phyloP scores from a whole-genome alignment of 1,284 basidiomycete genomes.

The Cutaneotrichosporon sp. region DNA sequence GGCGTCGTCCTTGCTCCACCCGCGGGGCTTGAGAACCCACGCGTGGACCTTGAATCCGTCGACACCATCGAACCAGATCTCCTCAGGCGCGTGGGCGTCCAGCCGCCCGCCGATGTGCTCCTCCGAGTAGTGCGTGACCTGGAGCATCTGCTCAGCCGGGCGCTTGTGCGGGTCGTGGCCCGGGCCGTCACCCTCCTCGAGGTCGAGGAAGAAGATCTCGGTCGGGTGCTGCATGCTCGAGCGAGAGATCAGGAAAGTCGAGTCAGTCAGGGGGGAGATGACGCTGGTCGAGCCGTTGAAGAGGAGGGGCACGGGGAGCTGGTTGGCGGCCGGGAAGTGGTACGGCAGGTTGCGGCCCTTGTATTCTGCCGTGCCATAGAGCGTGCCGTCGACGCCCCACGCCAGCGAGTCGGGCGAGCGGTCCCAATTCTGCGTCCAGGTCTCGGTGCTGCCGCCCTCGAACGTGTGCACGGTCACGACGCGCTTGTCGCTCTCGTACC shows the following conservation, averaged over 20 bases:
- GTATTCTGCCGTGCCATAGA: constrained; percentile 76
- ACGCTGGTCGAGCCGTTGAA: constrained; percentile 41
- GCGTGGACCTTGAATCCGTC: constrained; percentile 71
- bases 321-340: constrained; percentile 38
- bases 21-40: constrained; percentile 75
- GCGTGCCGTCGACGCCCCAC: constrained; percentile 71
- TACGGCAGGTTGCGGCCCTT: constrained; percentile 58
- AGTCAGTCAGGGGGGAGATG: constrained; percentile 19
- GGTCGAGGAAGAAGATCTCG: constrained; percentile 47
- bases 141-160: constrained; percentile 60
- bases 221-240: constrained; percentile 29
- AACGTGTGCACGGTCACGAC: constrained; percentile 74
- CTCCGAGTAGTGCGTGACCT: constrained; percentile 59
- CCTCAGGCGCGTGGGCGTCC: constrained; percentile 65
- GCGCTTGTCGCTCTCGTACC: constrained; percentile 68
- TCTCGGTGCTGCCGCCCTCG: constrained; percentile 21
- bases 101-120: constrained; percentile 56
- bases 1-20: constrained; percentile 63
- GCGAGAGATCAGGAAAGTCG: constrained; percentile 29
- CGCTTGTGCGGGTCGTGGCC: constrained; percentile 50
- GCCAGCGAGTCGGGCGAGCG: constrained; percentile 66
- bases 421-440: constrained; percentile 74
- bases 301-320: constrained; percentile 43
- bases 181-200: constrained; percentile 12
- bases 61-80: constrained; percentile 84